phyloP scores from a whole-genome alignment of 495 filamentous ascomycete species.

The Penicillium coffeae region DNA sequence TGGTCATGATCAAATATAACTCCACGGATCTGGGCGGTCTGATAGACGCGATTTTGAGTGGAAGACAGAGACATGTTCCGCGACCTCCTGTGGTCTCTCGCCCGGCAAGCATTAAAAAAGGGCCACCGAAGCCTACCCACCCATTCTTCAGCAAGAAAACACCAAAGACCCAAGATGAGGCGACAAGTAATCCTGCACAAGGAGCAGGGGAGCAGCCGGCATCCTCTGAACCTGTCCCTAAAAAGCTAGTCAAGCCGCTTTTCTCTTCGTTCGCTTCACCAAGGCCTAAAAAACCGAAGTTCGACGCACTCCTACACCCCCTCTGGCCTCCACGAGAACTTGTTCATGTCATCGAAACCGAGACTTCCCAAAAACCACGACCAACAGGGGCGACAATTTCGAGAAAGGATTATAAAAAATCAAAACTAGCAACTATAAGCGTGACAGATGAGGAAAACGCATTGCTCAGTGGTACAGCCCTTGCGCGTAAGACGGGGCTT shows the following conservation, averaged over 20 bases:
- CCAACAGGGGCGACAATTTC: background rate
- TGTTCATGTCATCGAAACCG: constrained; percentile 46
- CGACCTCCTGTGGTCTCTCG: constrained; percentile 1
- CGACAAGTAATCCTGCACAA: background rate
- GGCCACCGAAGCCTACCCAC: constrained; percentile 62
- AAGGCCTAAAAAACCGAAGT: constrained; percentile 41
- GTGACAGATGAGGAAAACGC: constrained; percentile 36
- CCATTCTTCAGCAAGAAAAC: constrained; percentile 69
- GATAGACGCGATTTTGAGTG: constrained; percentile 50
- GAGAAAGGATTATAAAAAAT: constrained; percentile 28
- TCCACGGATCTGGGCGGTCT: constrained; percentile 32
- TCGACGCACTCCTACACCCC: constrained; percentile 57
- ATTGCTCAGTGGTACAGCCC: constrained; percentile 16
- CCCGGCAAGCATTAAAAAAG: constrained; percentile 15
- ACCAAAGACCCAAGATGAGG: constrained; percentile 7
- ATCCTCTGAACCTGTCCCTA: background rate
- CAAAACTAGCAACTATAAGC: constrained; percentile 30
- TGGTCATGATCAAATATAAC: constrained; percentile 48
- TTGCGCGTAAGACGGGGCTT: constrained; percentile 8
- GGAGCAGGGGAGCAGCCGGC: background rate
- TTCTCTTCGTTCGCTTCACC: constrained; percentile 14
- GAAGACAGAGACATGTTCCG: constrained; percentile 10
- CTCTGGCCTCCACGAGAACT: constrained; percentile 69
- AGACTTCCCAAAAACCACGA: background rate
- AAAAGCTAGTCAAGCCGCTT: background rate